Evolutionary conservation across 306 rosid genomes (phyloP), one percentile per base, ranked within the genome.

Genomic region (Fragaria nilgerrensis): DNA sequence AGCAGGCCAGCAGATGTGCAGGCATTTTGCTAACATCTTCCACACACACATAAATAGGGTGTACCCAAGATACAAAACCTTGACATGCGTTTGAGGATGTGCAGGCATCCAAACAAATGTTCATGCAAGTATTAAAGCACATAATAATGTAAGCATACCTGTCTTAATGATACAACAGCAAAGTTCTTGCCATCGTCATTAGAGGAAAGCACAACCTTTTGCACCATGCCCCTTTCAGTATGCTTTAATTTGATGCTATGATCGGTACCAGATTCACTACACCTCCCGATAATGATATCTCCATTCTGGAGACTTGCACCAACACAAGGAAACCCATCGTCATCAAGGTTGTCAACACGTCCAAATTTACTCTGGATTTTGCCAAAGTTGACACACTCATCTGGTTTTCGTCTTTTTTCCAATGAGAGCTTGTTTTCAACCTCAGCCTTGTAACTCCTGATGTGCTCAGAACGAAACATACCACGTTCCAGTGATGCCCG

Each of bases 401-500:
- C 98, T 9, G 93, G 86, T 75, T 89, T 96, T 53, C 93, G 73
- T 84, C 83, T 89, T 84, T 95, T 92, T 8, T 96, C 98, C 5
- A 84, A 19, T 7, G 91, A 91, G 10, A 92, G 96, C 77, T 86
- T 87, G 70, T 92, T 96, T 56, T 91, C 99, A 56, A 88, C 86
- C 58, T 96, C 99, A 64, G 98, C 86, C 82, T 92, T 96, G 79
- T 96, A 96, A 83, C 97, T 91, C 82, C 99, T 84, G 14, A 86
- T 75, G 65, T 96, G 99, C 78, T 96, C 99, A 62, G 99, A 86
- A 72, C 96, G 86, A 73, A 96, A 96, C 98, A 96, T 88, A 67
- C 99, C 99, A 41, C 99, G 98, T 90, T 96, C 97, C 88, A 96
- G 56, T 45, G 99, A 96, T 53, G 99, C 92, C 23, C 86, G 89